phyloP scores from a whole-genome alignment of 1,139 yeast species.

The Yamadazyma diospyri region DNA sequence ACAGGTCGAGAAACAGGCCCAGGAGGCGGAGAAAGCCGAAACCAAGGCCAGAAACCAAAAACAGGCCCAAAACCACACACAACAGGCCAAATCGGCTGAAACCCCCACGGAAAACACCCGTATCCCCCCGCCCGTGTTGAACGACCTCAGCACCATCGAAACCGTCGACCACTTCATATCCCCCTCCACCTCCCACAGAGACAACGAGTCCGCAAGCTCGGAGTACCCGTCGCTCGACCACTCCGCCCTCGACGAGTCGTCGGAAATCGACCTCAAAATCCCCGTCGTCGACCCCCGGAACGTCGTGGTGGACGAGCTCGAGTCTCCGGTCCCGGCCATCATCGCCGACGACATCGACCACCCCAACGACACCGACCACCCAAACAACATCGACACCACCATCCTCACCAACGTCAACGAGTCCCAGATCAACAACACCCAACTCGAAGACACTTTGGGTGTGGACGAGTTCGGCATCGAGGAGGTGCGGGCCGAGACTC shows the following conservation, averaged over 20 bases:
- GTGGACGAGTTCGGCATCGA: slow-evolving; percentile 19
- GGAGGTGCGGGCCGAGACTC: slow-evolving; percentile 18
- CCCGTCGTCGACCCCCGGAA: slow-evolving; percentile 10
- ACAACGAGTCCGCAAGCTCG: slow-evolving; percentile 7
- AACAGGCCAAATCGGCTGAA: too few species aligned
- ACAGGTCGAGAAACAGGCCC: too few species aligned
- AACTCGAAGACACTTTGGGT: slow-evolving; percentile 6
- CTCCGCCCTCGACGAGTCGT: neutral
- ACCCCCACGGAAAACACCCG: too few species aligned
- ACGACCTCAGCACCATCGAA: slow-evolving; percentile 8
- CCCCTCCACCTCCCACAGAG: slow-evolving; percentile 10
- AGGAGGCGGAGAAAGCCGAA: too few species aligned
- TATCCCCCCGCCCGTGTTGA: slow-evolving; percentile 9
- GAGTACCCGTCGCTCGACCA: slow-evolving; percentile 8
- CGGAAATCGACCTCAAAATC: neutral
- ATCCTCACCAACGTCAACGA: slow-evolving; percentile 6
- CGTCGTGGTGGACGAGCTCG: slow-evolving; percentile 21
- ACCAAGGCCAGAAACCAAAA: too few species aligned
- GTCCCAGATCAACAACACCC: slow-evolving; percentile 6
- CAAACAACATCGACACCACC: slow-evolving; percentile 17
- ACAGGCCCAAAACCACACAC: too few species aligned
- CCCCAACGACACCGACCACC: slow-evolving; percentile 23
- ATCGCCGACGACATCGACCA: slow-evolving; percentile 10
- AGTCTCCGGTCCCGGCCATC: slow-evolving; percentile 14
- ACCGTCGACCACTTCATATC: slow-evolving; percentile 13